A percentile compares a stretch with the other conserved stretches of the same genome.
These are phyloP conservation scores for Aureobasidium mangrovei DNA, from an alignment of 2,329 filamentous ascomycete genomes.

Conservation along the genomic window DNA sequence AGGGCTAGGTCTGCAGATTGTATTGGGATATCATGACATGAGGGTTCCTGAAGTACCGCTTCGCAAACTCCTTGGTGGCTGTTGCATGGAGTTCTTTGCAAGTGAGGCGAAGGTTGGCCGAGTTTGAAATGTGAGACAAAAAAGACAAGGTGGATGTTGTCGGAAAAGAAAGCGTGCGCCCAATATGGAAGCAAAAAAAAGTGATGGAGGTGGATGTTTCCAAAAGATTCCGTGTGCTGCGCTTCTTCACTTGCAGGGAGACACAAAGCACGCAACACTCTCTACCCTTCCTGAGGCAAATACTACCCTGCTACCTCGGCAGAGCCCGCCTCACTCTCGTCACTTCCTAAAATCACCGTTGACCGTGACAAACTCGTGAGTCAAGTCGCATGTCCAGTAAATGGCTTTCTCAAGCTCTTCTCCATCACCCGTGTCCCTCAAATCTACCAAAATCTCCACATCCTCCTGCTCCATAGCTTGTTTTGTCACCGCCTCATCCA, in stretches of 20 bases:
- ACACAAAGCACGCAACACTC: too few relatives aligned
- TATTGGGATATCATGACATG: background rate
- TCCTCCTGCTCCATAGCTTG: background rate
- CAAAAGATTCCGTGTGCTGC: too few relatives aligned
- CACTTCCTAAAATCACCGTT: background rate
- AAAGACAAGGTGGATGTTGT: too few relatives aligned
- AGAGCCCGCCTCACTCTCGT: too few relatives aligned
- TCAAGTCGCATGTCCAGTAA: background rate
- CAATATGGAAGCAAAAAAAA: too few relatives aligned
- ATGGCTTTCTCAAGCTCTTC: background rate
- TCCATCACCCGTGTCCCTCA: background rate
- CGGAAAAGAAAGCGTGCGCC: too few relatives aligned
- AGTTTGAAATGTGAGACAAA: too few relatives aligned
- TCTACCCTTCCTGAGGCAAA: too few relatives aligned
- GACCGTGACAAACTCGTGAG: background rate
- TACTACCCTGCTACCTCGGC: too few relatives aligned
- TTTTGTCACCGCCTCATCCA: background rate
- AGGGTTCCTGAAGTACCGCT: background rate
- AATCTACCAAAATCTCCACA: background rate
- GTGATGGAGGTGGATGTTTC: too few relatives aligned
- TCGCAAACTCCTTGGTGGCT: background rate
- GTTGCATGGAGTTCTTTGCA: background rate
- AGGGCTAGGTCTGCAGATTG: background rate
- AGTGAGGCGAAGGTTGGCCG: background rate
- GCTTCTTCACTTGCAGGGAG: too few relatives aligned